These are phyloP conservation scores for Beauveria sp. DNA, from an alignment of 2,329 filamentous ascomycete genomes.

Conservation along the genomic window DNA sequence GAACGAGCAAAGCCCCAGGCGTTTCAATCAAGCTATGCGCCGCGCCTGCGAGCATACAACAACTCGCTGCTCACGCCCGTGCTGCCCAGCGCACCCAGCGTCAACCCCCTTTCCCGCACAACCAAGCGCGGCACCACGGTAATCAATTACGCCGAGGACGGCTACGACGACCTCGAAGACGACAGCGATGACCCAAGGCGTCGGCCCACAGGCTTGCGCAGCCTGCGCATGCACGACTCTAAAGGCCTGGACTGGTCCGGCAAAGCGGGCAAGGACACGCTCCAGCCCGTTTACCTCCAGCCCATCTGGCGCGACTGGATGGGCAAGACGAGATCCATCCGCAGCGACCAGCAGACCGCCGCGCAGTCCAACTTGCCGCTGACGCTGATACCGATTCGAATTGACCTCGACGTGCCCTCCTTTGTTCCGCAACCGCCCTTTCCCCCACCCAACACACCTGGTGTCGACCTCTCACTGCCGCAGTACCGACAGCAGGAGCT, in stretches of 20 bases:
- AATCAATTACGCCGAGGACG: conserved; percentile 97
- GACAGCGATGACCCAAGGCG: conserved; percentile 71
- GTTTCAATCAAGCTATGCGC: conserved; percentile 85
- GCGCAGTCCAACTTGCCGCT: conserved; percentile 71
- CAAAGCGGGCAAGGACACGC: conserved; percentile 76
- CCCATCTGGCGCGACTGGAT: conserved; percentile 96
- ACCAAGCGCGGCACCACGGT: conserved; percentile 95
- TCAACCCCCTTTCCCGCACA: conserved; percentile 66
- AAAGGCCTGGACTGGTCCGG: conserved; percentile 58
- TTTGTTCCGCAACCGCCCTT: conserved; percentile 61
- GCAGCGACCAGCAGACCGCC: conserved; percentile 52
- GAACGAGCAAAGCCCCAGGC: conserved; percentile 62
- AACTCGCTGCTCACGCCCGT: conserved; percentile 87
- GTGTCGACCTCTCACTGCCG: conserved; percentile 63
- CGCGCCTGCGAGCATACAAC: conserved; percentile 80
- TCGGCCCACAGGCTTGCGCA: conserved; percentile 76
- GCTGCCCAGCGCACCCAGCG: conserved; percentile 58
- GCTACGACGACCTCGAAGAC: conserved; percentile 71
- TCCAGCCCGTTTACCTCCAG: conserved; percentile 72
- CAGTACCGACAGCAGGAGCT: conserved; percentile 73
- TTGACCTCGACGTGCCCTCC: conserved; percentile 84
- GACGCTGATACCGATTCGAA: conserved; percentile 89
- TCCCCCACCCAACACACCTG: conserved; percentile 52
- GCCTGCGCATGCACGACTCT: conserved; percentile 68
- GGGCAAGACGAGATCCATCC: conserved; percentile 56